Evolutionary conservation across 75 land plant species (phyloP).

Genomic region (Pinus taeda): DNA sequence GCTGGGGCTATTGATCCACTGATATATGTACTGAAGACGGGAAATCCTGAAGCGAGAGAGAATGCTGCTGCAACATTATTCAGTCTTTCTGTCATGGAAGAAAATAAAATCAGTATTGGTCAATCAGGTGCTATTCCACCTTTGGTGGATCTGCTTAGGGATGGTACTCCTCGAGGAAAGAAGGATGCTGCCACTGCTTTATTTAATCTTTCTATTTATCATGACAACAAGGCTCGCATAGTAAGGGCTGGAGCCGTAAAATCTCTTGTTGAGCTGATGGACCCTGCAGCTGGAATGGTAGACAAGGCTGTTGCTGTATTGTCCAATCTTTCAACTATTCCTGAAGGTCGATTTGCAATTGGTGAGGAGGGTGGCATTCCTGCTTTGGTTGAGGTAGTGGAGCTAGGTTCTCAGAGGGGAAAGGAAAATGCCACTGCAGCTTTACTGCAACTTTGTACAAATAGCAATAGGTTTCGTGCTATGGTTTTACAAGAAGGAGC

Average conservation of each 20-base stretch:
- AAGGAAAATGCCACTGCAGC: conserved; percentile 69
- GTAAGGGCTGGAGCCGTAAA: conserved; percentile 59
- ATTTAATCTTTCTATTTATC: conserved; percentile 56
- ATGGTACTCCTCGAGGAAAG: conserved; percentile 46
- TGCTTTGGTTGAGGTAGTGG: conserved; percentile 61
- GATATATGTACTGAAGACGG: conserved; percentile 69
- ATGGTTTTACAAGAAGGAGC: conserved; percentile 94
- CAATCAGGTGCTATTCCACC: conserved; percentile 64
- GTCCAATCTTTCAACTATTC: conserved; percentile 65
- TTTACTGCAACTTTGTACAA: conserved; percentile 50
- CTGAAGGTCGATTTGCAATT: conserved; percentile 70
- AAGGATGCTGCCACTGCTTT: conserved; percentile 74
- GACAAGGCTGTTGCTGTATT: conserved; percentile 90
- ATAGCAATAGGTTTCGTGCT: conserved; percentile 60
- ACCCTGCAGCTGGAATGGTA: conserved; percentile 78
- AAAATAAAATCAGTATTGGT: conserved; percentile 57
- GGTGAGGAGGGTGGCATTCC: conserved; percentile 64
- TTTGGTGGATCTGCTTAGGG: conserved; percentile 46
- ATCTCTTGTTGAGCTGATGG: conserved; percentile 70
- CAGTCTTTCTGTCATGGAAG: conserved; percentile 47
- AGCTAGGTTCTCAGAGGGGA: conserved; percentile 56
- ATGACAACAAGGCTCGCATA: conserved; percentile 69
- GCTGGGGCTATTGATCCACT: conserved; percentile 78
- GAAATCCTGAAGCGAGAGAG: conserved; percentile 50
- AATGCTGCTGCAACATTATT: conserved; percentile 61